Percentiles rank a stretch among this genome's conserved stretches.
Evolutionary conservation across 306 rosid species (phyloP).

Genomic region (Citrullus mucosospermus): DNA sequence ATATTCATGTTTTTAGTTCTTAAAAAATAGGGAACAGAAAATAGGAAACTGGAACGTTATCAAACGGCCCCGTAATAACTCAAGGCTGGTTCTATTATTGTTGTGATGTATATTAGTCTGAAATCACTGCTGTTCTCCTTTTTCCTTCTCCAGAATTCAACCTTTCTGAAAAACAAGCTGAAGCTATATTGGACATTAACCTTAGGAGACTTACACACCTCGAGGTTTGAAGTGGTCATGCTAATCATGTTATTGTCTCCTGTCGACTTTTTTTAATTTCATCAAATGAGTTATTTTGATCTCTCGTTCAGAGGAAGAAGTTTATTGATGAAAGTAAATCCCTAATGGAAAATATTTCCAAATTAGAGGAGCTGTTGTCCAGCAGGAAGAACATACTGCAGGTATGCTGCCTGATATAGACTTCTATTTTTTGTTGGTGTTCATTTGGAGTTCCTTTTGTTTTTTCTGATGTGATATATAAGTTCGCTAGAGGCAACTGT

Average conservation of each 20-base stretch:
- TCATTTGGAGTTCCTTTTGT: background rate
- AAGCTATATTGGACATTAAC: conserved; percentile 82
- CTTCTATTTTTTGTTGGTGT: background rate
- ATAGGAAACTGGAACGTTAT: no score
- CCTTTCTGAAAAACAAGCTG: conserved; percentile 93
- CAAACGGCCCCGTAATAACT: background rate
- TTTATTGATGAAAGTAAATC: conserved; percentile 62
- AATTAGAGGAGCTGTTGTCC: conserved; percentile 77
- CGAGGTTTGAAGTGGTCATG: conserved; percentile 46
- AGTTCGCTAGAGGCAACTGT: background rate
- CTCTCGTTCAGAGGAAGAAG: conserved; percentile 54
- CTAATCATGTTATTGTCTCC: background rate
- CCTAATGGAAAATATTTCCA: conserved; percentile 55
- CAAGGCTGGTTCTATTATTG: background rate
- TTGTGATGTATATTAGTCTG: background rate
- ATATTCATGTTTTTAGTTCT: no score
- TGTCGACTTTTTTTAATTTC: background rate
- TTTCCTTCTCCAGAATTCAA: conserved; percentile 40
- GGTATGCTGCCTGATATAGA: conserved; percentile 25
- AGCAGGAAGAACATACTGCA: conserved; percentile 61
- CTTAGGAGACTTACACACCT: conserved; percentile 70
- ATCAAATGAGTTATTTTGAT: background rate
- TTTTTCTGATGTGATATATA: background rate
- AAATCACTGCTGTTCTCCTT: background rate
- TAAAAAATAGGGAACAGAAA: no score